These are phyloP conservation scores for Aspergillus intermedius DNA, from an alignment of 2,329 filamentous ascomycete genomes.

Conservation along the genomic window DNA sequence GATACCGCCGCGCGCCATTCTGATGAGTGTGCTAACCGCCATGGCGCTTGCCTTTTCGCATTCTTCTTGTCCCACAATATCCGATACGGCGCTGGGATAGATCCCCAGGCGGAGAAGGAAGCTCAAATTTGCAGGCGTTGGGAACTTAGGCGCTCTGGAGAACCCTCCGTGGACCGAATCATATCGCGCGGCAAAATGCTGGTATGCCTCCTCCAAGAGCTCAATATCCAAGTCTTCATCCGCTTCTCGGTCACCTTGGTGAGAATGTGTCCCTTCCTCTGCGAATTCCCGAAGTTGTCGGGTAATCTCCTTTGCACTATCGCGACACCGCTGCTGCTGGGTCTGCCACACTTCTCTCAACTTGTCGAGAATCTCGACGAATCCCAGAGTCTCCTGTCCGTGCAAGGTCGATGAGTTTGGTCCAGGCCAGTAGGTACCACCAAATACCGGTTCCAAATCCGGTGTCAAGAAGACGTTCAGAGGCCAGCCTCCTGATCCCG, in stretches of 20 bases:
- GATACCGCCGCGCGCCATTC: slow-evolving; percentile 67
- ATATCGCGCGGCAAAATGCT: slow-evolving; percentile 72
- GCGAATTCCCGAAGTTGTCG: slow-evolving; percentile 78
- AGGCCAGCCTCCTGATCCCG: slow-evolving; percentile 85
- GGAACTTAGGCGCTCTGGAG: slow-evolving; percentile 74
- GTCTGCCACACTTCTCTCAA: slow-evolving; percentile 69
- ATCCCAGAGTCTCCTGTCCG: slow-evolving; percentile 61
- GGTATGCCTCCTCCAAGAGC: slow-evolving; percentile 81
- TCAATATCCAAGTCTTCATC: slow-evolving; percentile 79
- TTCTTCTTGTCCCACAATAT: slow-evolving; percentile 81
- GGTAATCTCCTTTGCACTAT: slow-evolving; percentile 77
- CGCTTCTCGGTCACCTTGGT: slow-evolving; percentile 38
- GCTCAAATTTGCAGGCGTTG: slow-evolving; percentile 75
- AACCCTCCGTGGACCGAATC: slow-evolving; percentile 77
- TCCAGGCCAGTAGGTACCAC: slow-evolving; percentile 91
- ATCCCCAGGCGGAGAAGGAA: slow-evolving; percentile 71
- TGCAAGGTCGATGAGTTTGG: slow-evolving; percentile 53
- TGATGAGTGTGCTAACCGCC: slow-evolving; percentile 71
- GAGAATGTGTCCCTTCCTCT: slow-evolving; percentile 66
- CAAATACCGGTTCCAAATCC: slow-evolving; percentile 87
- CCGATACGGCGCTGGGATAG: slow-evolving; percentile 65
- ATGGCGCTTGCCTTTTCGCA: slow-evolving; percentile 68
- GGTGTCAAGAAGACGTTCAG: slow-evolving; percentile 95
- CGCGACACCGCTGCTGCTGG: slow-evolving; percentile 73
- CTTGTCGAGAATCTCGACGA: slow-evolving; percentile 76